Conservation (phyloP, 2,329 filamentous ascomycete genomes). For the Colletotrichum musae region DNA sequence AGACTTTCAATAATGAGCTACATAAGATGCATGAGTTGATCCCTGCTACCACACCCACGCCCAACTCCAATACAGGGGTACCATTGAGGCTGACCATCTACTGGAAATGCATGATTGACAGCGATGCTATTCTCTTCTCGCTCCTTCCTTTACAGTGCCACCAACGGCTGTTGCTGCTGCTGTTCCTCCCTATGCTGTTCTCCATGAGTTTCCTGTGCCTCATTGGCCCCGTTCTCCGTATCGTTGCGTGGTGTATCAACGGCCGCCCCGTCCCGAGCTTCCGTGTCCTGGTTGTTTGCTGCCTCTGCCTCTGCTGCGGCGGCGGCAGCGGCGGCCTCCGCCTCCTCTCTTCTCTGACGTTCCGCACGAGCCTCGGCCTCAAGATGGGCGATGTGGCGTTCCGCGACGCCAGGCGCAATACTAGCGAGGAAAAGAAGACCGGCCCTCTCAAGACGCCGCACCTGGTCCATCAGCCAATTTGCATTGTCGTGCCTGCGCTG, state of each 20-base stretch:
- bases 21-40: conserved; percentile 20
- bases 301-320: conserved; percentile 52
- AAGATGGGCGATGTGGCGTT: conserved; percentile 73
- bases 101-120: conserved; percentile 36
- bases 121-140: conserved; percentile 1
- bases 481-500: conserved; percentile 60
- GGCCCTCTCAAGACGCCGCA: conserved; percentile 71
- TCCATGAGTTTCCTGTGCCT: conserved; percentile 8
- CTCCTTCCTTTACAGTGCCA: conserved; percentile 16
- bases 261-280: conserved; percentile 21
- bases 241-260: conserved; percentile 16
- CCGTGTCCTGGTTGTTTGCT: conserved; percentile 35
- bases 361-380: conserved; percentile 67
- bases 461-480: conserved; percentile 64
- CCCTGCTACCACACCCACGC: conserved; percentile 29
- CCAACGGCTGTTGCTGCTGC: conserved; percentile 33
- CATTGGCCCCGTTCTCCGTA: neutral
- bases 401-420: conserved; percentile 75
- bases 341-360: conserved; percentile 59
- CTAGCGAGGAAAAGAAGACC: conserved; percentile 76
- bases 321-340: conserved; percentile 55
- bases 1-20: conserved; percentile 15
- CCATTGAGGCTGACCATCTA: conserved; percentile 17
- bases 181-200: conserved; percentile 34
- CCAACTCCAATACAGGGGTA: conserved; percentile 34